Evolutionary conservation across 148 eudicot genomes (phyloP).

Genomic region (Dianthus caryophyllus): DNA sequence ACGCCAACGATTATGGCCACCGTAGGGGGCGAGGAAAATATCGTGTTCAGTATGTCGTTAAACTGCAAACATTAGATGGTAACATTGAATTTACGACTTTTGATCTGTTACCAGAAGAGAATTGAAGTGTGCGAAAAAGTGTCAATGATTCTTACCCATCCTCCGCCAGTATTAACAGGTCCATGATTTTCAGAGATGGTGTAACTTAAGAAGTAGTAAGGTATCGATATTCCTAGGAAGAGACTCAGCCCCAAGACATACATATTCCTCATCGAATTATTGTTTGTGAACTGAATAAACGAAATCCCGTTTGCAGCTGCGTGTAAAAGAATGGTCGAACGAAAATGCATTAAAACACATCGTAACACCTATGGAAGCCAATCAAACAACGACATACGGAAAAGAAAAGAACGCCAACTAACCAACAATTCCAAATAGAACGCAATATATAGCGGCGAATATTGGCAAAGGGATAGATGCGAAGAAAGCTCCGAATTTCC

Average conservation of each 20-base stretch:
- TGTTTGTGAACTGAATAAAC: constrained; percentile 74
- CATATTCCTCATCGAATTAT: constrained; percentile 79
- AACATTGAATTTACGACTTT: neutral
- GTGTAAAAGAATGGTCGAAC: neutral
- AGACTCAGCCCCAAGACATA: constrained; percentile 75
- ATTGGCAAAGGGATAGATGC: constrained; percentile 90
- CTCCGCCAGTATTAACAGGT: constrained; percentile 66
- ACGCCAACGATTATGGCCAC: constrained; percentile 76
- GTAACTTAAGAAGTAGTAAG: constrained; percentile 72
- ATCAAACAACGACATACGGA: neutral
- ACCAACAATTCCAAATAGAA: constrained; percentile 89
- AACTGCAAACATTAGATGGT: constrained; percentile 48
- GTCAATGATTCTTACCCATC: constrained; percentile 58
- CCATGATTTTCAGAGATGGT: constrained; percentile 47
- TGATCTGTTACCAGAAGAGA: neutral
- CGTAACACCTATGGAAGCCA: neutral
- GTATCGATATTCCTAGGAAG: constrained; percentile 88
- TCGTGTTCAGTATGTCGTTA: constrained; percentile 73
- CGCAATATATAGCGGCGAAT: constrained; percentile 85
- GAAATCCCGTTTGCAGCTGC: constrained; percentile 87
- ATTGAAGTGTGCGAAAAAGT: neutral
- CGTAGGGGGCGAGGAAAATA: constrained; percentile 76
- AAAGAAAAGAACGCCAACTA: constrained; percentile 30
- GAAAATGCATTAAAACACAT: neutral
- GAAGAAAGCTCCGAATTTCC: constrained; percentile 94